Base-by-base conservation (phyloP, 257 asterid species). In the Rauvolfia tetraphylla region DNA sequence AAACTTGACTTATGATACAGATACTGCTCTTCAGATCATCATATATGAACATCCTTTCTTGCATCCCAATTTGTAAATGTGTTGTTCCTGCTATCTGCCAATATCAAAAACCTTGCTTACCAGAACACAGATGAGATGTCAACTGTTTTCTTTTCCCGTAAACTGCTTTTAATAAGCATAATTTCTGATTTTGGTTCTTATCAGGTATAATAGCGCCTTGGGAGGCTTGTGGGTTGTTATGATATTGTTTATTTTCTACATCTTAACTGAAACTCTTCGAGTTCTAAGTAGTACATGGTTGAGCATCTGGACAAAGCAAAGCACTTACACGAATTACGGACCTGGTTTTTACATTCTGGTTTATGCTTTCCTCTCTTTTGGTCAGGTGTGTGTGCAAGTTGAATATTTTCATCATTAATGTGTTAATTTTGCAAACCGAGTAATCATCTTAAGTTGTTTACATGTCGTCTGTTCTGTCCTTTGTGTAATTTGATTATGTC, bases 251-350 rank as follows among this genome's bases (percentile, higher is more conserved):
- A 53, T 78, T 14, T 91, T 97, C 82, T 95, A 95, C 77, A 79
- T 75, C 71, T 69, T 84, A 58, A 89, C 93, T 68, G 98, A 95
- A 87, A 82, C 79, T 80, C 88, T 95, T 66, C 86, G 98, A 81
- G 90, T 92, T 75, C 83, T 89, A 68, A 91, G 98, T 78, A 95
- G 98, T 90, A 89, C 96, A 3, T 92, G 97, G 98, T 79, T 95
- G 86, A 90, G 98, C 83, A 80, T 86, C 54, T 95, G 98, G 98
- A 92, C 98, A 25, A 88, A 91, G 77, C 89, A 87, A 81, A 88
- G 95, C 83, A 83, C 89, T 74, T 75, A 86, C 27, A 81, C 68
- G 71, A 77, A 75, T 81, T 84, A 86, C 65, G 83, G 78, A 36
- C 86, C 97, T 54, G 90, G 89, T 63, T 95, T 92, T 83, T 95